Evolutionary conservation across 805 yeast species (phyloP).

Genomic region (Kluyveromyces lactis): DNA sequence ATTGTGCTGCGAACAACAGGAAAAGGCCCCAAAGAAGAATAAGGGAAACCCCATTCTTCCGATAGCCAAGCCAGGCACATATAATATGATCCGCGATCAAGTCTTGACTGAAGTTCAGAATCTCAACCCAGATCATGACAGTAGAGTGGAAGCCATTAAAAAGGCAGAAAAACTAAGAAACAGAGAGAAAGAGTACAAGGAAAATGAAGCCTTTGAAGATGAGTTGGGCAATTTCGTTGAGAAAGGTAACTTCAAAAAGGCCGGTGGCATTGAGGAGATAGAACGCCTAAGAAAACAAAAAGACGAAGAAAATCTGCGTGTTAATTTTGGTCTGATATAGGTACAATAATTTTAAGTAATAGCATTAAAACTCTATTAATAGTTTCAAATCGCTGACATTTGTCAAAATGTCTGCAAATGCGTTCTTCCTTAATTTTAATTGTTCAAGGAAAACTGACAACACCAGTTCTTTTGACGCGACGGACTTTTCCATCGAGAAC

Average conservation of each 20-base stretch:
- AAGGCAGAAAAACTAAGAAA: conserved; percentile 77
- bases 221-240: conserved; percentile 82
- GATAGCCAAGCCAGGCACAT: conserved; percentile 55
- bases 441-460: too few relatives aligned
- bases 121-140: conserved; percentile 74
- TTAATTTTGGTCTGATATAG: conserved; percentile 31
- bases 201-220: conserved; percentile 63
- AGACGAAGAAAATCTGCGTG: conserved; percentile 64
- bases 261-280: conserved; percentile 85
- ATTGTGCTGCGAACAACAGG: conserved; percentile 71
- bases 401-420: too few relatives aligned
- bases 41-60: conserved; percentile 31
- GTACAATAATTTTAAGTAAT: conserved; percentile 12
- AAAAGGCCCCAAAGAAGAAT: conserved; percentile 44
- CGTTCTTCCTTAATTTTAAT: too few relatives aligned
- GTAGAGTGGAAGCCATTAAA: conserved; percentile 79
- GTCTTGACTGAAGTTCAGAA: conserved; percentile 72
- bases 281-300: conserved; percentile 61
- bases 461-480: too few relatives aligned
- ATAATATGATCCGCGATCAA: conserved; percentile 61
- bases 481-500: too few relatives aligned
- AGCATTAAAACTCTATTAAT: too few relatives aligned
- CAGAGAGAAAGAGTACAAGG: conserved; percentile 52
- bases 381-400: too few relatives aligned
- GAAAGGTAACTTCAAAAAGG: conserved; percentile 62